Evolutionary conservation across 2,329 filamentous ascomycete species (phyloP).

Genomic region (Penicillium hesseltinei): DNA sequence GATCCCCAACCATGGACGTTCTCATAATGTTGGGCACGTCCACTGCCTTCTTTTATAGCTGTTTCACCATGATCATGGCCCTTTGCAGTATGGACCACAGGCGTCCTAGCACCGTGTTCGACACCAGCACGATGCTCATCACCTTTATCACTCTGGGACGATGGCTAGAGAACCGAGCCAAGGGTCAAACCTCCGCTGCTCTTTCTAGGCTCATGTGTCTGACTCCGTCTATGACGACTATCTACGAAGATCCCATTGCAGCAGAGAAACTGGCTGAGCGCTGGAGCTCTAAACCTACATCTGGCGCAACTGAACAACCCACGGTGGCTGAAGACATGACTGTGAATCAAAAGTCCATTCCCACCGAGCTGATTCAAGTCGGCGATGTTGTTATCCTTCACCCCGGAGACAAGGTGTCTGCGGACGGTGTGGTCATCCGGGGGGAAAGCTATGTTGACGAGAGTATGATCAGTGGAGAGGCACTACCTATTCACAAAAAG

Average conservation of each 20-base stretch:
- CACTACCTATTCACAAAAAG: constrained; percentile 89
- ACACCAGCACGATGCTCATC: constrained; percentile 97
- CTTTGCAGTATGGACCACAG: constrained; percentile 71
- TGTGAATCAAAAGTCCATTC: constrained; percentile 62
- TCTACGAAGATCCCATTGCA: constrained; percentile 91
- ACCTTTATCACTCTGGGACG: constrained; percentile 90
- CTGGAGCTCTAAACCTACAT: constrained; percentile 50
- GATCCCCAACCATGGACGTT: constrained; percentile 95
- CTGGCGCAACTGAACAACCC: constrained; percentile 10
- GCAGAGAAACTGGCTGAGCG: constrained; percentile 83
- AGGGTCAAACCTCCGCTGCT: constrained; percentile 93
- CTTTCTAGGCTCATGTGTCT: constrained; percentile 93
- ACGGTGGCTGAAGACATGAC: constrained; percentile 16
- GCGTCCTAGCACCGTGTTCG: constrained; percentile 85
- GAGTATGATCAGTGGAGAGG: constrained; percentile 97
- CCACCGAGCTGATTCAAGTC: constrained; percentile 90
- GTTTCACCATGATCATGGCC: constrained; percentile 81
- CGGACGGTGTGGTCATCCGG: constrained; percentile 80
- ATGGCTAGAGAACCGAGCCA: constrained; percentile 89
- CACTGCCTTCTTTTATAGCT: constrained; percentile 92
- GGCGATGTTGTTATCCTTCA: constrained; percentile 90
- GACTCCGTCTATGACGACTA: constrained; percentile 93
- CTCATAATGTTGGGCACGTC: constrained; percentile 91
- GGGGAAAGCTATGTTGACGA: constrained; percentile 95
- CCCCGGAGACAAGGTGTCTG: constrained; percentile 94